A percentile compares a stretch with the other conserved stretches of the same genome.
Conservation (phyloP, 768 basidiomycete species). For the Melanogaster broomeanus region DNA sequence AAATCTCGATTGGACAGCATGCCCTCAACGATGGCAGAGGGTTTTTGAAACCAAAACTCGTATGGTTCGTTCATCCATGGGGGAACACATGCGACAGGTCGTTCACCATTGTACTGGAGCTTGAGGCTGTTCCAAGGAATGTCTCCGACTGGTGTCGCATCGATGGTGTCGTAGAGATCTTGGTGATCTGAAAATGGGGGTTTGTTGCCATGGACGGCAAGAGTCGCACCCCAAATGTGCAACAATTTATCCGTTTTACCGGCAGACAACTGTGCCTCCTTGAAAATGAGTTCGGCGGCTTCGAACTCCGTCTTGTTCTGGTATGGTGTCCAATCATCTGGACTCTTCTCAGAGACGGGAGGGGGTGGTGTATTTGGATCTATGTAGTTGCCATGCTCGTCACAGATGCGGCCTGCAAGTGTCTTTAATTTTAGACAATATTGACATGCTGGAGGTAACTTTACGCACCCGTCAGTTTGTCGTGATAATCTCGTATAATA, state of each 20-base stretch:
- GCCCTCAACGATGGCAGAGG: conserved; percentile 7
- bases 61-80: conserved; percentile 29
- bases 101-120: conserved; percentile 22
- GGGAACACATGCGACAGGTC: background rate
- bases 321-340: conserved; percentile 20
- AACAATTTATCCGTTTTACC: conserved; percentile 16
- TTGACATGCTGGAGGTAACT: too few relatives aligned
- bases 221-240: conserved; percentile 9
- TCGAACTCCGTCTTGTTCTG: conserved; percentile 14
- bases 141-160: conserved; percentile 34
- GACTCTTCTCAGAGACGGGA: background rate
- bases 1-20: conserved; percentile 25
- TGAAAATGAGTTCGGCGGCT: conserved; percentile 15
- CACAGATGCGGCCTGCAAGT: conserved; percentile 1
- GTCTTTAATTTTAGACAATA: too few relatives aligned
- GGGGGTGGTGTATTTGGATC: background rate
- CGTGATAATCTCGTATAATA: too few relatives aligned
- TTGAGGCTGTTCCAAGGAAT: conserved; percentile 38
- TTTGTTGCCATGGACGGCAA: background rate
- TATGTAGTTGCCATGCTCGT: background rate
- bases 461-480: too few relatives aligned
- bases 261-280: conserved; percentile 16
- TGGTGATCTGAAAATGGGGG: background rate
- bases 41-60: conserved; percentile 30
- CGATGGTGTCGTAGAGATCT: conserved; percentile 29